These are phyloP conservation scores for Wickerhamomyces kurtzmanii DNA, from an alignment of 805 yeast genomes.

Conservation along the genomic window DNA sequence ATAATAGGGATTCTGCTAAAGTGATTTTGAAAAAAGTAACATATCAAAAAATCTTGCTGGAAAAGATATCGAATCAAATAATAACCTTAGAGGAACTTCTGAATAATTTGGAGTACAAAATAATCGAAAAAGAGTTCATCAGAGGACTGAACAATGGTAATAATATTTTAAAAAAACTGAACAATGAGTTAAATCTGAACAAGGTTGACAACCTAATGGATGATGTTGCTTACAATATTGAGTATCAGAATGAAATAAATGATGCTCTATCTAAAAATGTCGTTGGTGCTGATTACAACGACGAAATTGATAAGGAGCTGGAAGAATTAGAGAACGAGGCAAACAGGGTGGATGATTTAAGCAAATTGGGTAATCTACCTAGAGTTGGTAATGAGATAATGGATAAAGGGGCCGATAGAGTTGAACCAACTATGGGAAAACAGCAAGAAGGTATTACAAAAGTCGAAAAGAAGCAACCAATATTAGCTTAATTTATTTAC, in stretches of 20 bases:
- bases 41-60: conserved; percentile 67
- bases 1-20: conserved; percentile 49
- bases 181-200: conserved; percentile 68
- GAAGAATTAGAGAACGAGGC: conserved; percentile 39
- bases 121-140: conserved; percentile 78
- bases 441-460: no score
- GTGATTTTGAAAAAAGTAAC: conserved; percentile 67
- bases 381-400: conserved; percentile 2
- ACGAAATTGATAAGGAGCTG: conserved; percentile 60
- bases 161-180: conserved; percentile 61
- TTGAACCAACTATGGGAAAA: no score
- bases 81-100: conserved; percentile 73
- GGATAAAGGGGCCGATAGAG: background rate
- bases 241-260: conserved; percentile 68
- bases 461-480: conserved; percentile 7
- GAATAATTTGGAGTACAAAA: conserved; percentile 76
- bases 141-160: conserved; percentile 79
- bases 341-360: conserved; percentile 23
- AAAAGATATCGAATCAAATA: conserved; percentile 67
- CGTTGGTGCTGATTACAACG: conserved; percentile 29
- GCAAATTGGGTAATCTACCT: conserved; percentile 12
- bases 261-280: conserved; percentile 33
- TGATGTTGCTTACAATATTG: conserved; percentile 71
- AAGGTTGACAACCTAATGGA: conserved; percentile 78
- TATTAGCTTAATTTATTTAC: conserved; percentile 8